Evolutionary conservation across 1,284 basidiomycete genomes (phyloP).

Genomic region (Mycocalia duriaeana): DNA sequence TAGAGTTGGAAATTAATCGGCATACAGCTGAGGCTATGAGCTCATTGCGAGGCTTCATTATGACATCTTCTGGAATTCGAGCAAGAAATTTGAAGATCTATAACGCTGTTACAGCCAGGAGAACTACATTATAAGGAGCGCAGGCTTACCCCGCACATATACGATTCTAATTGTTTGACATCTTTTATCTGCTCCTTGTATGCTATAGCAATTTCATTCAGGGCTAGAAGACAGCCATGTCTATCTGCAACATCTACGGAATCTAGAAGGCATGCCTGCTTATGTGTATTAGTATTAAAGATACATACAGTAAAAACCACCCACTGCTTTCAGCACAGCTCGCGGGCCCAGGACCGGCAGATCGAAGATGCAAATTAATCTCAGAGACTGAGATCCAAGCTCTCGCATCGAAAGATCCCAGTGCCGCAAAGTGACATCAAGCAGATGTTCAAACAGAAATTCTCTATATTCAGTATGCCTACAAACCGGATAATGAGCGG

Average conservation of each 20-base stretch:
- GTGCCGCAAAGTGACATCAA: slow-evolving; percentile 76
- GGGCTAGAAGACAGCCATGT: slow-evolving; percentile 78
- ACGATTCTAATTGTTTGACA: slow-evolving; percentile 17
- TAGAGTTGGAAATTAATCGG: slow-evolving; percentile 60
- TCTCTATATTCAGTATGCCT: slow-evolving; percentile 71
- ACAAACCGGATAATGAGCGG: no score
- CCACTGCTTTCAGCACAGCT: slow-evolving; percentile 47
- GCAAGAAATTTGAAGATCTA: slow-evolving; percentile 58
- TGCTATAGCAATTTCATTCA: slow-evolving; percentile 66
- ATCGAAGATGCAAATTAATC: slow-evolving; percentile 63
- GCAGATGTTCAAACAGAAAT: slow-evolving; percentile 70
- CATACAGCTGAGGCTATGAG: slow-evolving; percentile 75
- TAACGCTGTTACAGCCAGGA: background rate
- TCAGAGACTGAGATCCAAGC: slow-evolving; percentile 76
- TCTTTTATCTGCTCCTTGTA: slow-evolving; percentile 29
- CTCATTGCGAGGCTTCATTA: slow-evolving; percentile 72
- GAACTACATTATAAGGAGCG: background rate
- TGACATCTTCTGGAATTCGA: slow-evolving; percentile 46
- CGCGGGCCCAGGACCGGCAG: slow-evolving; percentile 47
- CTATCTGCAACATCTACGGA: slow-evolving; percentile 70
- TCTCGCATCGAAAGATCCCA: slow-evolving; percentile 86
- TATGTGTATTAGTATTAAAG: slow-evolving; percentile 35
- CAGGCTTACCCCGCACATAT: slow-evolving; percentile 26
- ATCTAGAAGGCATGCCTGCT: slow-evolving; percentile 47
- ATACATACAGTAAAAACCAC: slow-evolving; percentile 8